Evolutionary conservation across 2,329 filamentous ascomycete genomes (phyloP).

Genomic region (Trichoderma koningiopsis): DNA sequence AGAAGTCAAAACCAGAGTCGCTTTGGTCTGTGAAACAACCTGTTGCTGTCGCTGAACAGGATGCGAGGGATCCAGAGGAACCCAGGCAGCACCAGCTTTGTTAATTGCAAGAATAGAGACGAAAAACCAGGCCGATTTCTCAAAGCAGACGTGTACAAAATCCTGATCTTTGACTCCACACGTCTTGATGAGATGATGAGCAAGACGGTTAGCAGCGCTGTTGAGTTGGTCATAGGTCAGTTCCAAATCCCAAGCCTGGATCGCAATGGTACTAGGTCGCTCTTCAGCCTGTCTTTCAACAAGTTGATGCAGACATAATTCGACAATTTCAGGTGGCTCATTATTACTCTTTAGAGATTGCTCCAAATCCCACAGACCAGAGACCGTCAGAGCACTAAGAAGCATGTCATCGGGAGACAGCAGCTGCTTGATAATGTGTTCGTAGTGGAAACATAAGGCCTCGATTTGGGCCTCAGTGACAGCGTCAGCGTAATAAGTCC

Average conservation of each 20-base stretch:
- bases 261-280: slow-evolving; percentile 13
- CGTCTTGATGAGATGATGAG: slow-evolving; percentile 18
- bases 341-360: slow-evolving; percentile 10
- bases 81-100: slow-evolving; percentile 29
- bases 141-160: slow-evolving; percentile 35
- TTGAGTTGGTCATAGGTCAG: slow-evolving; percentile 21
- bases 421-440: slow-evolving; percentile 27
- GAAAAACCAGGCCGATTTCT: slow-evolving; percentile 34
- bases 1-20: slow-evolving; percentile 23
- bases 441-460: slow-evolving; percentile 27
- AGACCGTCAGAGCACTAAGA: slow-evolving; percentile 3
- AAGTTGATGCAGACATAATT: slow-evolving; percentile 24
- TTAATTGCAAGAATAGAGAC: slow-evolving; percentile 30
- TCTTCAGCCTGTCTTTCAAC: slow-evolving; percentile 20
- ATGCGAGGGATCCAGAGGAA: slow-evolving; percentile 28
- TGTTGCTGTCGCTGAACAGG: slow-evolving; percentile 26
- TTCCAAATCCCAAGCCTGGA: slow-evolving; percentile 27
- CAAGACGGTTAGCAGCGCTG: slow-evolving; percentile 20
- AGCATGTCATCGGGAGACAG: slow-evolving; percentile 12
- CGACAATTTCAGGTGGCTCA: slow-evolving; percentile 18
- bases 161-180: slow-evolving; percentile 17
- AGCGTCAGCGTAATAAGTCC: slow-evolving; percentile 25
- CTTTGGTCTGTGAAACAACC: slow-evolving; percentile 25
- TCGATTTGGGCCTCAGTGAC: slow-evolving; percentile 20
- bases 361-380: slow-evolving; percentile 18